Conservation (phyloP, 2,329 filamentous ascomycete species). For the Shiraia sp. region DNA sequence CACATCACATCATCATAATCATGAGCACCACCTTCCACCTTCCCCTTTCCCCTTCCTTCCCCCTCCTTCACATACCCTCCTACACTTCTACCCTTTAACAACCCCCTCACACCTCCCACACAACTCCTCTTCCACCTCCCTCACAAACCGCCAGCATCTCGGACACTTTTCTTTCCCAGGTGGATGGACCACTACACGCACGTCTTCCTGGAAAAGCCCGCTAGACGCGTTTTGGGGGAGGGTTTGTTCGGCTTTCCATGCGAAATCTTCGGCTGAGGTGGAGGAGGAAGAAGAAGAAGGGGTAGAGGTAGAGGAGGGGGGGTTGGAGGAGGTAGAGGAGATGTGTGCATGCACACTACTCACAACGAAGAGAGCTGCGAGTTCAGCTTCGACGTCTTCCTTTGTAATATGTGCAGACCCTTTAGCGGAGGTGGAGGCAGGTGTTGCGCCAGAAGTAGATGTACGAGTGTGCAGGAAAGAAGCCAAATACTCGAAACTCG, state of each 20-base stretch:
- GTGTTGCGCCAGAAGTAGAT: not conserved
- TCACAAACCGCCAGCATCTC: conserved; percentile 86
- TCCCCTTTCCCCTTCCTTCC: conserved; percentile 70
- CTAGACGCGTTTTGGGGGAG: conserved; percentile 27
- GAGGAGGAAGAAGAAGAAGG: no score
- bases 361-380: conserved; percentile 1
- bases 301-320: no score
- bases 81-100: conserved; percentile 44
- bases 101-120: conserved; percentile 75
- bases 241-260: conserved; percentile 10
- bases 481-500: not conserved
- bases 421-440: not conserved
- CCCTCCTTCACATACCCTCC: conserved; percentile 17
- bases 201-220: conserved; percentile 16
- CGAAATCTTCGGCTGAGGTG: conserved; percentile 5
- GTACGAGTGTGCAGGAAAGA: not conserved
- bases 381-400: not conserved
- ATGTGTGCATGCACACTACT: not conserved
- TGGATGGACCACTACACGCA: conserved; percentile 42
- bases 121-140: conserved; percentile 65
- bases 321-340: no score
- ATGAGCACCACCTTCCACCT: conserved; percentile 30
- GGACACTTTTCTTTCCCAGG: conserved; percentile 71
- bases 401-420: no score
- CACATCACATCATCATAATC: no score